Evolutionary conservation across 2,329 filamentous ascomycete species (phyloP).

Genomic region (Penicillium brasilianum): DNA sequence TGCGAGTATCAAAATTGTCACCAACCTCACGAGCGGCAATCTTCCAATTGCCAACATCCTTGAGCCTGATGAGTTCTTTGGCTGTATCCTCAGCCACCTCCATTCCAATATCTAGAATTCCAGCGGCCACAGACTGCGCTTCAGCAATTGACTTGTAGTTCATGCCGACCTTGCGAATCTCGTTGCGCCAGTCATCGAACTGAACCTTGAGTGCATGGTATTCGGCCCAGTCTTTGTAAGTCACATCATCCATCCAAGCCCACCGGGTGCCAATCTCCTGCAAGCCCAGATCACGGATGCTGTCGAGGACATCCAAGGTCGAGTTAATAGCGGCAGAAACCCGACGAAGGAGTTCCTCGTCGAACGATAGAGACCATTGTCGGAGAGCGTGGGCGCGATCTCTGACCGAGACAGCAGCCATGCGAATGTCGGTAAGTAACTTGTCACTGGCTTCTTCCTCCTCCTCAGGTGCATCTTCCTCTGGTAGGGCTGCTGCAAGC

Average conservation of each 20-base stretch:
- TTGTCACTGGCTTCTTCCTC: conserved; percentile 59
- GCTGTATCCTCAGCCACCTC: conserved; percentile 76
- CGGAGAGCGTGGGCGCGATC: conserved; percentile 76
- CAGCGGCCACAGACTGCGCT: conserved; percentile 69
- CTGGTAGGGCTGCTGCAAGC: conserved; percentile 60
- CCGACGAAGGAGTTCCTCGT: conserved; percentile 69
- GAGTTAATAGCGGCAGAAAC: conserved; percentile 76
- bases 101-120: conserved; percentile 81
- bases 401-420: conserved; percentile 74
- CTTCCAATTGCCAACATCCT: conserved; percentile 85
- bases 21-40: conserved; percentile 73
- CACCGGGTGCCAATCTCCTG: conserved; percentile 92
- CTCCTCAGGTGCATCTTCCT: conserved; percentile 60
- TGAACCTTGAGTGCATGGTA: conserved; percentile 86
- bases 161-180: conserved; percentile 77
- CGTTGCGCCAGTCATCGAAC: conserved; percentile 81
- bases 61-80: conserved; percentile 77
- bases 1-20: conserved; percentile 77
- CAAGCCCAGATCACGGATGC: conserved; percentile 80
- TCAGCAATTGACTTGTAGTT: conserved; percentile 72
- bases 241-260: conserved; percentile 94
- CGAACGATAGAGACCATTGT: conserved; percentile 74
- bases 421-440: conserved; percentile 63
- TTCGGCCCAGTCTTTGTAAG: conserved; percentile 96
- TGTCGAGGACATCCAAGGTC: conserved; percentile 80